These are phyloP conservation scores for Cinnamomum chago DNA, from an alignment of 164 flowering plant species.

Conservation along the genomic window DNA sequence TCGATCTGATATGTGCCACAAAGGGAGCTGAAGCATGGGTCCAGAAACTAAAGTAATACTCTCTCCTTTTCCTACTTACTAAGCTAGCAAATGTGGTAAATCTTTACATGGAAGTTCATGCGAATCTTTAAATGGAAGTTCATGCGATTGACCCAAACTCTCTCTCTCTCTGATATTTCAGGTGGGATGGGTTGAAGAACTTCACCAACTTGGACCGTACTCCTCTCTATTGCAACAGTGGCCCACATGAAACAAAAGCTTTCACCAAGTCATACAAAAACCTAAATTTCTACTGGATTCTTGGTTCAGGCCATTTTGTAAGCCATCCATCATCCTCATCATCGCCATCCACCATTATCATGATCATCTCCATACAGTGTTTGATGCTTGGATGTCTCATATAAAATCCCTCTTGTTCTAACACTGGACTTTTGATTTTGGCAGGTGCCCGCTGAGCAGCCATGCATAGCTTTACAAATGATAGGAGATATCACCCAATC, in stretches of 20 bases:
- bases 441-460: conserved; percentile 85
- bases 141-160: neutral
- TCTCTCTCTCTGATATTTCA: conserved; percentile 1
- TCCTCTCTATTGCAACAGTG: conserved; percentile 18
- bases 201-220: conserved; percentile 12
- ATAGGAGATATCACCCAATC: conserved; percentile 53
- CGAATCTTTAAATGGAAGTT: neutral
- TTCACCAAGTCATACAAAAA: conserved; percentile 27
- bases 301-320: conserved; percentile 34
- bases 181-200: conserved; percentile 26
- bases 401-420: no score
- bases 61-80: neutral
- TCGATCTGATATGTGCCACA: conserved; percentile 84
- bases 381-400: no score
- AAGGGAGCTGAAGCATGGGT: conserved; percentile 91
- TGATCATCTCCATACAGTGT: no score
- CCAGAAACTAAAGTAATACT: conserved; percentile 66
- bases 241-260: conserved; percentile 19
- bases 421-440: no score
- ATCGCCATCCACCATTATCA: no score
- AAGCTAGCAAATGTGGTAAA: neutral
- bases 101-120: neutral
- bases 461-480: conserved; percentile 69
- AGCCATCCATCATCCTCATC: conserved; percentile 5
- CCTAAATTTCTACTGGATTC: conserved; percentile 32